A percentile compares a stretch with the other conserved stretches of the same genome.
These are phyloP conservation scores for Thraustochytrium sp. DNA, from an alignment of 352 stramenopile species.

Conservation along the genomic window DNA sequence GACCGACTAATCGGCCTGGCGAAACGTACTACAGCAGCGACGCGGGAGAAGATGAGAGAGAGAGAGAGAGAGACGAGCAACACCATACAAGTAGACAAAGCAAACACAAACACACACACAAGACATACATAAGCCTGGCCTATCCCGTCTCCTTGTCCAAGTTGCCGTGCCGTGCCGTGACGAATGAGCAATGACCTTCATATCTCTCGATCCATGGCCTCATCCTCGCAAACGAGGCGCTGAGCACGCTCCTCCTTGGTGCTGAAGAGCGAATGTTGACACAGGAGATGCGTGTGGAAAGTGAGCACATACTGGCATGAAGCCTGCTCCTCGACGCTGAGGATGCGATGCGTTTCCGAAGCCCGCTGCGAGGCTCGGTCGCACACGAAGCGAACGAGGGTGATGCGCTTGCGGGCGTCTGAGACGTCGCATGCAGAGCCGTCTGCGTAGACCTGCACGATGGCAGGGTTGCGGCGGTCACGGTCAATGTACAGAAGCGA, in stretches of 20 bases:
- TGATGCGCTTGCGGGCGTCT: background rate
- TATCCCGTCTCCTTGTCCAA: no score
- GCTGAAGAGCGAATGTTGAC: conserved; percentile 6
- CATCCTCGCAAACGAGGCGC: no score
- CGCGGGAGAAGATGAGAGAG: no score
- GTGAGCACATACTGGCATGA: background rate
- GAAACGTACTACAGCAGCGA: no score
- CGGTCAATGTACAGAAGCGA: background rate
- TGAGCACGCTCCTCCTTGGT: background rate
- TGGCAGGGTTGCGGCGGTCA: background rate
- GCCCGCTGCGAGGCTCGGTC: background rate
- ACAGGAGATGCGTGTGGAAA: conserved; percentile 22
- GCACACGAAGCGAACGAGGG: conserved; percentile 22
- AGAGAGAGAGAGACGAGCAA: no score
- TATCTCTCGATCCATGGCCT: no score
- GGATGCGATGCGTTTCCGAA: background rate
- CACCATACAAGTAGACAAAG: no score
- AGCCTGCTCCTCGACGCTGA: conserved; percentile 6
- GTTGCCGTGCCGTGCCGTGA: no score
- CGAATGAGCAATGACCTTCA: no score
- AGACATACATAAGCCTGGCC: no score
- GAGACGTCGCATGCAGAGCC: conserved; percentile 1
- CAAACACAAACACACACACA: no score
- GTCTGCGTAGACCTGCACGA: conserved; percentile 18
- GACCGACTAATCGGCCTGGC: conserved; percentile 7